Evolutionary conservation across 192 early-diverging fungal genomes (phyloP), one percentile per base, ranked within the genome.

Genomic region (Coemansia sp.): DNA sequence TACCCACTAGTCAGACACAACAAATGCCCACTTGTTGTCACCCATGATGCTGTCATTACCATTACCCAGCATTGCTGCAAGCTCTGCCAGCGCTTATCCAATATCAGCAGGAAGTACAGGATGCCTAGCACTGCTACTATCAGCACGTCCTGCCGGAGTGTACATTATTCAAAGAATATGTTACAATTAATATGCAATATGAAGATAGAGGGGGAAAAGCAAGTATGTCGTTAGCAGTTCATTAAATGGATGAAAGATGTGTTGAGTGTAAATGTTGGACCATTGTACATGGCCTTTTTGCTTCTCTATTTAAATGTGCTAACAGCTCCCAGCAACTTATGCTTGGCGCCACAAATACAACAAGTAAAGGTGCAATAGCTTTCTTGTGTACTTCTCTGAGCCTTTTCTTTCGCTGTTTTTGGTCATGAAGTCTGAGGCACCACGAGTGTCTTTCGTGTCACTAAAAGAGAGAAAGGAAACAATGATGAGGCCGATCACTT

Each of bases 1-100:
- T 23, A 62, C 38, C 73, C 73, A 82, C 55, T 67, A 37, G 60
- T 59, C 48, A 0, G 79, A 70, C 3, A 82, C 65, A 5, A 82
- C 64, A 51, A 82, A 82, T 6, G 68, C 34, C 79, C 71, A 76
- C 15, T 66, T 29, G 62, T 57, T 46, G 63, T 55, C 27, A 4
- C 51, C 51, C 51, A 55, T 55, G 51, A 55, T 11, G 27, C 51
- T 14, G 31, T 42, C 12, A 23, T 58, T 34, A 17, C 32, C 46
- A 65, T 48, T 36, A 12, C 45, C 45, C 21, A 65, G 50, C 19
- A 45, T 32, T 58, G 25, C 55, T 5, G 55, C 55, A 3, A 58
- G 55, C 31, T 58, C 55, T 1, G 32, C 29, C 17, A 58, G 55
- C 7, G 55, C 55, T 15, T 58, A 31, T 6, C 55, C 55, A 58